These are phyloP conservation scores for Areca catechu DNA, from an alignment of 176 grass and related monocot species.

Conservation along the genomic window DNA sequence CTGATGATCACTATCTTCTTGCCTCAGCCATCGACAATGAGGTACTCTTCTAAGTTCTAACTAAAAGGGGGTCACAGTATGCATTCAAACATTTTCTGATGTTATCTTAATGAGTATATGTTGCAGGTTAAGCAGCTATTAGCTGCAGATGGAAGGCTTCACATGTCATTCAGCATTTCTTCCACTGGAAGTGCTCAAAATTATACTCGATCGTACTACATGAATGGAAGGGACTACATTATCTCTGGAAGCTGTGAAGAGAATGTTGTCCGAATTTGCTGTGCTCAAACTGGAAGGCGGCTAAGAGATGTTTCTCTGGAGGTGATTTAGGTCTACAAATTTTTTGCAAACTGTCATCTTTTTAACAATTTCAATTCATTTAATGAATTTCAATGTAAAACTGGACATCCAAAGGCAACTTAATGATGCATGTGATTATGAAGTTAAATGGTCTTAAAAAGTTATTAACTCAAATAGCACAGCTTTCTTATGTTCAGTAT, in stretches of 20 bases:
- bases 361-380: too few relatives aligned
- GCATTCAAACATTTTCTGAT: not conserved
- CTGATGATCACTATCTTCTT: slow-evolving; percentile 27
- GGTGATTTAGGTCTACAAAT: not conserved
- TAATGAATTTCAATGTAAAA: too few relatives aligned
- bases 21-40: slow-evolving; percentile 20
- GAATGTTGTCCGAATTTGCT: slow-evolving; percentile 19
- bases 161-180: slow-evolving; percentile 18
- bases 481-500: too few relatives aligned
- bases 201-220: slow-evolving; percentile 24
- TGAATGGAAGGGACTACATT: slow-evolving; percentile 21
- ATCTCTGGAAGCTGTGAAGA: slow-evolving; percentile 18
- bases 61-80: not conserved
- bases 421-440: too few relatives aligned
- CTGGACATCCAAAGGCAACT: too few relatives aligned
- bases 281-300: slow-evolving; percentile 25
- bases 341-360: not conserved
- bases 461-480: too few relatives aligned
- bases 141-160: slow-evolving; percentile 21
- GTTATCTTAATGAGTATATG: not conserved
- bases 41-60: not conserved
- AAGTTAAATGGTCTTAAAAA: too few relatives aligned
- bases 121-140: slow-evolving; percentile 22
- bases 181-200: slow-evolving; percentile 22
- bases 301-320: slow-evolving; percentile 12